Evolutionary conservation across 495 filamentous ascomycete species (phyloP).

Genomic region (Lophium mytilinum): DNA sequence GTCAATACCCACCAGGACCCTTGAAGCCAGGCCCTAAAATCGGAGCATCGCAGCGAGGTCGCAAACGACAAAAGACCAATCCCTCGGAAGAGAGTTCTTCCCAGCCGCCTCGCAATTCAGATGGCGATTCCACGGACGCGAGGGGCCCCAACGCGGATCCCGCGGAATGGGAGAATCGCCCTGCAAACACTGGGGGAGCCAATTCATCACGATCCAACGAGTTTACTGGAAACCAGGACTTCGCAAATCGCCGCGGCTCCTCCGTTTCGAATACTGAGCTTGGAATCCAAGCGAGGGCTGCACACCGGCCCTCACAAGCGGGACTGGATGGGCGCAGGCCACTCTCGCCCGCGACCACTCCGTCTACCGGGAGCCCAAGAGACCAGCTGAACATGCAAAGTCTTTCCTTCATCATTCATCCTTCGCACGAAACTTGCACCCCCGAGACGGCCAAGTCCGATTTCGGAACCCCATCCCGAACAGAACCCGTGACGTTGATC

Average conservation of each 20-base stretch:
- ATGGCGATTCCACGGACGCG: background rate
- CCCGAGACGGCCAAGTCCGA: background rate
- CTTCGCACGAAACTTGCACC: background rate
- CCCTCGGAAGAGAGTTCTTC: background rate
- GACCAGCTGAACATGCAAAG: background rate
- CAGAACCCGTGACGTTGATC: slow-evolving; percentile 1
- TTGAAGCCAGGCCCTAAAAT: slow-evolving; percentile 1
- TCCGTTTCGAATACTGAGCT: too few species aligned
- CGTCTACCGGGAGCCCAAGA: background rate
- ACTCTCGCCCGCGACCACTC: background rate
- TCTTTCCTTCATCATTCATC: background rate
- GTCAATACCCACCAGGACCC: background rate
- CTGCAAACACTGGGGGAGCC: too few species aligned
- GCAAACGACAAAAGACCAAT: background rate
- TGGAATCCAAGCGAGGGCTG: too few species aligned
- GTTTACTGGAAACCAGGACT: too few species aligned
- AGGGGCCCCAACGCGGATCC: too few species aligned
- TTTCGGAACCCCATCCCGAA: background rate
- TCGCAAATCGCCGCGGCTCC: too few species aligned
- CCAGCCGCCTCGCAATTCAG: background rate
- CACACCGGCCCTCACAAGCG: too few species aligned
- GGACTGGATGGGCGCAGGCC: background rate
- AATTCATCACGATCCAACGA: too few species aligned
- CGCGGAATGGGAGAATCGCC: too few species aligned
- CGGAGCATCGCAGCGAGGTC: background rate